These are phyloP conservation scores for Cnidoscolus chayamansa DNA, from an alignment of 441 rosid species.

Conservation along the genomic window DNA sequence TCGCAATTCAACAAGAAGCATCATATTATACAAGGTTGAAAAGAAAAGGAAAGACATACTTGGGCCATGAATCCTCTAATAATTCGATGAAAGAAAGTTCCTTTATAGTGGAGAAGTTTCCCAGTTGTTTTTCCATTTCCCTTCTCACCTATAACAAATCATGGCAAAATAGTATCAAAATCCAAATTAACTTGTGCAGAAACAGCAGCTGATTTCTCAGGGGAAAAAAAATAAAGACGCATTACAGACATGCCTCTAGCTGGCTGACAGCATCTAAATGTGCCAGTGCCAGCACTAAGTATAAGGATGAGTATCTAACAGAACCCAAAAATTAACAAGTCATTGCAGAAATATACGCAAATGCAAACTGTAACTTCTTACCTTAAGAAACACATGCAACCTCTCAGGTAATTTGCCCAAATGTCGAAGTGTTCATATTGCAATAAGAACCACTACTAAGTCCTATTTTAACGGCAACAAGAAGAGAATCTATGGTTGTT, in stretches of 20 bases:
- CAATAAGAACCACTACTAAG: neutral
- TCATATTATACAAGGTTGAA: neutral
- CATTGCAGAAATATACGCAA: neutral
- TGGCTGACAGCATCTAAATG: neutral
- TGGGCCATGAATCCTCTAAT: conserved; percentile 97
- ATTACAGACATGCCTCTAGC: neutral
- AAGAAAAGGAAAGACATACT: conserved; percentile 41
- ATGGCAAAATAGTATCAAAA: conserved; percentile 24
- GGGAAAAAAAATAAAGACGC: conserved; percentile 5
- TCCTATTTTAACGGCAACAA: neutral
- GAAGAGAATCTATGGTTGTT: neutral
- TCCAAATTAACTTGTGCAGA: neutral
- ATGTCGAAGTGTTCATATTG: neutral
- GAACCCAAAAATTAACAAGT: neutral
- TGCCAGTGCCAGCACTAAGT: neutral
- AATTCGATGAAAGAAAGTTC: conserved; percentile 79
- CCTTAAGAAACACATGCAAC: neutral
- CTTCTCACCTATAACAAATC: conserved; percentile 61
- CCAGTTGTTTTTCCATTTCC: conserved; percentile 80
- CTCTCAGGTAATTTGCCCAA: neutral
- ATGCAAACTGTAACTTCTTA: neutral
- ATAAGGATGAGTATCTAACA: conserved; percentile 4
- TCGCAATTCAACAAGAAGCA: neutral
- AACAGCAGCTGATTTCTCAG: neutral
- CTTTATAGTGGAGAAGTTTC: conserved; percentile 85